Evolutionary conservation across 2,329 filamentous ascomycete genomes (phyloP).

Genomic region (Curvularia sp.): DNA sequence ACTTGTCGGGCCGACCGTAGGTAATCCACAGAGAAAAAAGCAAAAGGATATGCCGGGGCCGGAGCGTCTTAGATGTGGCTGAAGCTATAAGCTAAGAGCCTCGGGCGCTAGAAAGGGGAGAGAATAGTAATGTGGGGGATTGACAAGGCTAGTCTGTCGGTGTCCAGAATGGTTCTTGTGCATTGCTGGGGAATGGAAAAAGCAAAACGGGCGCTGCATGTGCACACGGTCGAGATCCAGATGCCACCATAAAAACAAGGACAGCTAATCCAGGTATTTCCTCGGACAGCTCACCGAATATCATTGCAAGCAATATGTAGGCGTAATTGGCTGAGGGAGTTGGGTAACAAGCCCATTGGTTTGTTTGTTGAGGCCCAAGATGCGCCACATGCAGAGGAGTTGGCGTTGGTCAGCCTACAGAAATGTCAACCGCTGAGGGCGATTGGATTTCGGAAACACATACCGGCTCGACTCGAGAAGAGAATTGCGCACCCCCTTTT

Average conservation of each 20-base stretch:
- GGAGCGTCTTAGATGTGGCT: neutral
- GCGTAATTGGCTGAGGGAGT: neutral
- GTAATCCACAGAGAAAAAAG: neutral
- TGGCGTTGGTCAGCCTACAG: neutral
- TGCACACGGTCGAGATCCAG: neutral
- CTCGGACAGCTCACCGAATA: neutral
- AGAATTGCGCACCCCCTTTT: neutral
- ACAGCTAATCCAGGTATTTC: neutral
- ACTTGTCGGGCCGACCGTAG: neutral
- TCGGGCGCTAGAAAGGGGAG: neutral
- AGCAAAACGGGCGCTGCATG: neutral
- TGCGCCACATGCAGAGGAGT: slow-evolving; percentile 1
- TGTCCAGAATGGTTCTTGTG: neutral
- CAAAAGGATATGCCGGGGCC: neutral
- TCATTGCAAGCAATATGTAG: neutral
- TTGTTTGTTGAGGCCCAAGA: slow-evolving; percentile 3
- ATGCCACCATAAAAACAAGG: neutral
- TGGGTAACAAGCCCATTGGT: neutral
- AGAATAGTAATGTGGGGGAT: neutral
- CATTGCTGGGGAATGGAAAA: neutral
- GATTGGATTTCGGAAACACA: neutral
- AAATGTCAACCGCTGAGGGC: neutral
- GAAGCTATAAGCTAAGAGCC: neutral
- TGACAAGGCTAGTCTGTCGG: neutral
- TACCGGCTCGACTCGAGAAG: neutral